Conservation (phyloP, 2,329 filamentous ascomycete genomes). For the Chalaropsis thielavioides region DNA sequence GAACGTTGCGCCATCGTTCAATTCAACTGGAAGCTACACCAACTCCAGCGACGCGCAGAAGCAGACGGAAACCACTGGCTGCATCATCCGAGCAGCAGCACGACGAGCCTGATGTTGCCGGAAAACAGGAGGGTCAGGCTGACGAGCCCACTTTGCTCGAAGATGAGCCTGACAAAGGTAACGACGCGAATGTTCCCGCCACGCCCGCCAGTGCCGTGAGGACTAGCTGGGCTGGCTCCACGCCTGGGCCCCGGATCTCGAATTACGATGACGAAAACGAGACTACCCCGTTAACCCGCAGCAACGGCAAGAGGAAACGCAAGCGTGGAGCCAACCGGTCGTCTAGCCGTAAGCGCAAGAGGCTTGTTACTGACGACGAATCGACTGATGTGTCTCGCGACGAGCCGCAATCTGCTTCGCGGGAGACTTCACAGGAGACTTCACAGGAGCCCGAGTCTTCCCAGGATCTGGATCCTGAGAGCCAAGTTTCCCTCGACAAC, state of each 20-base stretch:
- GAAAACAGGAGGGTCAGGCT: background rate
- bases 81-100: background rate
- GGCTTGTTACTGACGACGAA: background rate
- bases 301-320: slow-evolving; percentile 7
- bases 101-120: background rate
- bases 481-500: slow-evolving; percentile 12
- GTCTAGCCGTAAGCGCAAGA: slow-evolving; percentile 8
- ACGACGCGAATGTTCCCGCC: background rate
- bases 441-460: background rate
- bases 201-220: background rate
- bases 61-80: background rate
- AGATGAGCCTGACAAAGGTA: background rate
- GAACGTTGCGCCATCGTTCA: background rate
- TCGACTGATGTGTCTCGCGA: background rate
- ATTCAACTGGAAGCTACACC: slow-evolving; percentile 1
- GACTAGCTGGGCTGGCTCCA: background rate
- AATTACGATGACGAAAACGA: background rate
- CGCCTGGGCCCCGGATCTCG: background rate
- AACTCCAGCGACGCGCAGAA: slow-evolving; percentile 2
- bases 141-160: background rate
- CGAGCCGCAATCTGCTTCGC: background rate
- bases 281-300: background rate
- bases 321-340: slow-evolving; percentile 13
- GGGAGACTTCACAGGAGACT: background rate
- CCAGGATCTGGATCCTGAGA: background rate